Percentiles rank a stretch among this genome's conserved stretches.
phyloP scores from a whole-genome alignment of 1,284 basidiomycete species.

The Trichosporon sp. region DNA sequence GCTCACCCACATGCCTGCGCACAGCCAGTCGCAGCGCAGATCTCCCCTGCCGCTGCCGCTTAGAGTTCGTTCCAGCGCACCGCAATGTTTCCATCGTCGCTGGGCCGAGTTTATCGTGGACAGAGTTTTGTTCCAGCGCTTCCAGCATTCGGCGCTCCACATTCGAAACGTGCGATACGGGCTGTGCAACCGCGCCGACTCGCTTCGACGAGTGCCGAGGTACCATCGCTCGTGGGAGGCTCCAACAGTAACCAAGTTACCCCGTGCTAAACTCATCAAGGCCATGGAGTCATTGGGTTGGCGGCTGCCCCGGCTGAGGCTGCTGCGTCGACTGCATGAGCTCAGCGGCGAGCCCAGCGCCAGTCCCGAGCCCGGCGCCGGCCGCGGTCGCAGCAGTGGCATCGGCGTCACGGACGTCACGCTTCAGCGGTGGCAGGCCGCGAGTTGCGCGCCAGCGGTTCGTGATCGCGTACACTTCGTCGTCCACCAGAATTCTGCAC shows the following conservation, averaged over 20 bases:
- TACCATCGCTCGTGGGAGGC: not conserved
- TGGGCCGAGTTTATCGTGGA: not conserved
- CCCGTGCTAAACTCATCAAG: too few species aligned
- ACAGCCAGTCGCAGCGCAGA: not conserved
- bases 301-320: not conserved
- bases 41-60: too few species aligned
- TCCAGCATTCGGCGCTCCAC: too few species aligned
- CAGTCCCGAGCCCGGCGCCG: slow-evolving; percentile 7
- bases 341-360: slow-evolving; percentile 8
- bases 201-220: not conserved
- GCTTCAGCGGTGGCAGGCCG: slow-evolving; percentile 29
- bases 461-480: slow-evolving; percentile 42
- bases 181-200: not conserved
- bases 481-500: slow-evolving; percentile 38
- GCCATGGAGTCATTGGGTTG: not conserved
- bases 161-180: too few species aligned
- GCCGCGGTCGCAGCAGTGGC: slow-evolving; percentile 3
- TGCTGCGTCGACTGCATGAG: not conserved
- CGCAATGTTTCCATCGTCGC: not conserved
- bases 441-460: slow-evolving; percentile 40
- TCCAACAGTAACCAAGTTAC: not conserved
- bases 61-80: not conserved
- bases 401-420: not conserved
- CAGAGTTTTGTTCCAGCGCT: not conserved
- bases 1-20: not conserved